phyloP scores from a whole-genome alignment of 768 basidiomycete species.

The Udeniomyces megalosporus region DNA sequence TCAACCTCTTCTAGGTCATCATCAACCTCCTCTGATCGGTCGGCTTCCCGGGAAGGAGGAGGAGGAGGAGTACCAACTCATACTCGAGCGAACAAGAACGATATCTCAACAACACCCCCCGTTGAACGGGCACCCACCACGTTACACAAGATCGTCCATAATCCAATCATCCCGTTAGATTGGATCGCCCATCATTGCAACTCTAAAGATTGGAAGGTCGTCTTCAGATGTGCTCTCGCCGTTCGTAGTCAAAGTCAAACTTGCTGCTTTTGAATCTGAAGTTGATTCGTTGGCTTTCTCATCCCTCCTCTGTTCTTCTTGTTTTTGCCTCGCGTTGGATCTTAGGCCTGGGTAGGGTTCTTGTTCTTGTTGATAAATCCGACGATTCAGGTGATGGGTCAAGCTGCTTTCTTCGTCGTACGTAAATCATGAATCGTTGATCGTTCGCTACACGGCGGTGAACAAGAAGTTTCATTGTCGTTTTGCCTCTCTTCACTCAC shows the following conservation, averaged over 20 bases:
- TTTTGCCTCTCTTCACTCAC: background rate
- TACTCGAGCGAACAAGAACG: no score
- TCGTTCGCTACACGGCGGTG: background rate
- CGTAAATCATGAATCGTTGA: no score
- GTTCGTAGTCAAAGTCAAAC: background rate
- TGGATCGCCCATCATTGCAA: conserved; percentile 5
- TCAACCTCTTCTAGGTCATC: no score
- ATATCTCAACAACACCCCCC: no score
- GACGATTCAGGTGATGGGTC: background rate
- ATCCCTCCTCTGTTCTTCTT: background rate
- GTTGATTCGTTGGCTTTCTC: background rate
- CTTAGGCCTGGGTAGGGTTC: conserved; percentile 12
- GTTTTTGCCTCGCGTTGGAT: background rate
- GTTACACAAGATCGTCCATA: background rate
- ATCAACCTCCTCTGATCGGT: no score
- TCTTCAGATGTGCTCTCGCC: conserved; percentile 4
- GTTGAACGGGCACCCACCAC: no score
- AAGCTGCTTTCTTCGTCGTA: conserved; percentile 10
- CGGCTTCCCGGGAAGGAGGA: no score
- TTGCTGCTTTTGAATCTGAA: background rate
- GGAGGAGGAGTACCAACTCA: no score
- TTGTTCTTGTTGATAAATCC: conserved; percentile 2
- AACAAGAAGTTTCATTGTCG: background rate
- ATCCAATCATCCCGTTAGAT: background rate
- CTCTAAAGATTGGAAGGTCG: background rate